phyloP scores from a whole-genome alignment of 163 green algal species.

The Chloromonas sp. region DNA sequence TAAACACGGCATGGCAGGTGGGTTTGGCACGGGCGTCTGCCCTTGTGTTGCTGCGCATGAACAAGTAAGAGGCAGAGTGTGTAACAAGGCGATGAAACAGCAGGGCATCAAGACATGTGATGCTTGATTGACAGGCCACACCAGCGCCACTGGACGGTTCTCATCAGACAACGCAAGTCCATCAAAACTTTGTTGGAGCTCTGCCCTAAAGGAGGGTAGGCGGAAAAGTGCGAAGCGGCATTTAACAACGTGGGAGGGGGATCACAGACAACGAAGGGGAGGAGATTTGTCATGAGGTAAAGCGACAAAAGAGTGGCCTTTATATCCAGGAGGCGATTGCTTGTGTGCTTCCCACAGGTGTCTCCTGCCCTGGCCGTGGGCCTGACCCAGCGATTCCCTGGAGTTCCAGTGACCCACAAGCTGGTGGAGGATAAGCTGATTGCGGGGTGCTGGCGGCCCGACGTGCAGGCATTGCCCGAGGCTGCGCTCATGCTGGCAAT shows the following conservation, averaged over 20 bases:
- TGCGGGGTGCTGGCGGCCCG: background rate
- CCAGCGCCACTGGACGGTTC: no score
- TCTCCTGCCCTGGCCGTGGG: slow-evolving; percentile 54
- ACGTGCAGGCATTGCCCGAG: slow-evolving; percentile 55
- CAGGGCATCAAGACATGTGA: no score
- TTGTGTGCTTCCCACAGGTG: background rate
- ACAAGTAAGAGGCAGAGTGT: no score
- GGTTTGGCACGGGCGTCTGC: background rate
- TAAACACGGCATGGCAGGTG: background rate
- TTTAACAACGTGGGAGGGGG: no score
- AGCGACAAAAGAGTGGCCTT: no score
- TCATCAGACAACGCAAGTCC: no score
- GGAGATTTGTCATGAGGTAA: no score
- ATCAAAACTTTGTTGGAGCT: background rate
- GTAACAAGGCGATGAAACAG: no score
- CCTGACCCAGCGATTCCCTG: slow-evolving; percentile 50
- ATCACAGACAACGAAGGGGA: no score
- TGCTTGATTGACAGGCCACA: no score
- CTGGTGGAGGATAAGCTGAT: background rate
- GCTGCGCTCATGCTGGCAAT: slow-evolving; percentile 61
- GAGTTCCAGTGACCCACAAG: background rate
- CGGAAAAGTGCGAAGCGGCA: no score
- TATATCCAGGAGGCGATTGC: background rate
- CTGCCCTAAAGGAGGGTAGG: background rate
- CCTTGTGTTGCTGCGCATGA: background rate